Evolutionary conservation across 192 early-diverging fungal species (phyloP), one percentile per base, ranked within the genome.

Genomic region (Linnemannia elongata): DNA sequence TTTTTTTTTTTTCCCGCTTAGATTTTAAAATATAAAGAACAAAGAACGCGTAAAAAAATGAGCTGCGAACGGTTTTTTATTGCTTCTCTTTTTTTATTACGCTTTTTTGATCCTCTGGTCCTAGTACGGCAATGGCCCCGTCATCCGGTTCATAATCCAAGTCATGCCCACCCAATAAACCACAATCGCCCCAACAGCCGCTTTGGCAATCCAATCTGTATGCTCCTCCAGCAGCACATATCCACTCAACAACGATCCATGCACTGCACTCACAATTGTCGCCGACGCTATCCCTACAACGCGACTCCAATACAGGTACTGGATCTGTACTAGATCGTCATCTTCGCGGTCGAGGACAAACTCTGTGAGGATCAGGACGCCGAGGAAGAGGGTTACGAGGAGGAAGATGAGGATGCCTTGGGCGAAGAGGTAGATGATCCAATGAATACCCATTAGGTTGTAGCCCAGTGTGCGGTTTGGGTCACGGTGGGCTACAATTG

Each of bases 121-220:
- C 63, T 76, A 86, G 33, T 81, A 87, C 1, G 85, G 79, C 8
- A 87, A 30, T 0, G 85, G 85, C 1, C 72, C 76, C 2, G 70
- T 72, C 7, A 87, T 47, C 45, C 72, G 55, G 35, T 75, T 78
- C 73, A 81, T 81, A 41, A 78, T 41, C 76, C 71, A 81, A 20
- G 38, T 35, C 76, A 87, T 87, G 3, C 33, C 47, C 4, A 47
- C 27, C 85, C 85, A 87, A 36, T 87, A 87, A 5, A 77, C 18
- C 15, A 71, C 74, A 20, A 78, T 81, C 39, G 80, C 35, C 0
- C 63, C 80, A 2, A 87, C 85, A 3, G 72, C 42, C 2, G 76
- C 85, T 42, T 87, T 81, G 74, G 85, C 85, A 6, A 87, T 87
- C 85, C 85, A 87, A 52, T 87, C 85, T 13, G 85, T 78, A 38